Conservation (phyloP, 345 rosid species). For the Salix purpurea region DNA sequence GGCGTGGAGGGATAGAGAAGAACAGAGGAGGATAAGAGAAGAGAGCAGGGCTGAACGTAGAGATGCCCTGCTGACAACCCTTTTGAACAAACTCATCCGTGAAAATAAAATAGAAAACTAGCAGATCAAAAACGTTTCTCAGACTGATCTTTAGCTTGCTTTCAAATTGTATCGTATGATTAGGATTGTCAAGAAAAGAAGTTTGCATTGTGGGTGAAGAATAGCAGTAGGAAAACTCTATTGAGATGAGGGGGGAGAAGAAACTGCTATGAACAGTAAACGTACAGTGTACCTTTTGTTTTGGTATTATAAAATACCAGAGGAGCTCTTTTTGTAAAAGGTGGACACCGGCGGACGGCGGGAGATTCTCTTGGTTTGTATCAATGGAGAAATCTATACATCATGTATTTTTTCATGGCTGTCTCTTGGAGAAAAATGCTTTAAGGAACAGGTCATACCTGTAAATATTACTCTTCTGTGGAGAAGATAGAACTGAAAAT, state of each 20-base stretch:
- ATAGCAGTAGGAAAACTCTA: background rate
- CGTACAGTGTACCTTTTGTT: background rate
- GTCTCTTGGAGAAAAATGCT: background rate
- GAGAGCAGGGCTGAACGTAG: slow-evolving; percentile 52
- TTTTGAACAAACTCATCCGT: slow-evolving; percentile 41
- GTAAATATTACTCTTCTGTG: background rate
- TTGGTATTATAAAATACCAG: background rate
- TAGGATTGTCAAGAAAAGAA: background rate
- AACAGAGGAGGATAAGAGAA: slow-evolving; percentile 47
- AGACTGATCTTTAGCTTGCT: background rate
- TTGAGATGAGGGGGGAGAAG: background rate
- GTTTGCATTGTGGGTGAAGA: background rate
- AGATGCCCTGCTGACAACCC: slow-evolving; percentile 45
- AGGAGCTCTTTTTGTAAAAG: background rate
- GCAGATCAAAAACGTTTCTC: background rate
- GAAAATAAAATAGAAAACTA: slow-evolving; percentile 18
- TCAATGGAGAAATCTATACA: background rate
- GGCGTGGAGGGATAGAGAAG: slow-evolving; percentile 57
- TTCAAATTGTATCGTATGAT: background rate
- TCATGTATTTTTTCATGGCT: background rate
- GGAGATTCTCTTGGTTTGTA: background rate
- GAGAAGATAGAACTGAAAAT: background rate
- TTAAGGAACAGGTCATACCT: background rate
- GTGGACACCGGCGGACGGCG: background rate
- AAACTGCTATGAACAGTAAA: background rate